Conservation (phyloP, 192 early-diverging fungal species). For the Podochytrium sp. region DNA sequence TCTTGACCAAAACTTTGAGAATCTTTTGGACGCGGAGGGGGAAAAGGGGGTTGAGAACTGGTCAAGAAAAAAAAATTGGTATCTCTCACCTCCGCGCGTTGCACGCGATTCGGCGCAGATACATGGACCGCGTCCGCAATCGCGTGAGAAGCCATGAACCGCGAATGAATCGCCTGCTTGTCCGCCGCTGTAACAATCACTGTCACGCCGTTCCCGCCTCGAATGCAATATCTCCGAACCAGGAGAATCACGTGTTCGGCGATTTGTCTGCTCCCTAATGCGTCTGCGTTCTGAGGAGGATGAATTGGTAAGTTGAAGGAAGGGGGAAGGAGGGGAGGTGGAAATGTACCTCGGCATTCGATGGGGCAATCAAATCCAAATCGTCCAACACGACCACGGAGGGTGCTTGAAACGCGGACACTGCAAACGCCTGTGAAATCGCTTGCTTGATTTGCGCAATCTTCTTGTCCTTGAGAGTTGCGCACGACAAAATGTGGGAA, state of each 20-base stretch:
- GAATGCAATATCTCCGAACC: conserved; percentile 44
- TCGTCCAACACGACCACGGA: conserved; percentile 76
- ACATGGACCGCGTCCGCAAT: conserved; percentile 68
- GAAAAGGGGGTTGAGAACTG: neutral
- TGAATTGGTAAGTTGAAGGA: neutral
- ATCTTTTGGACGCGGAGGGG: too few species aligned
- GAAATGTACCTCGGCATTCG: conserved; percentile 68
- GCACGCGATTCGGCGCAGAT: conserved; percentile 62
- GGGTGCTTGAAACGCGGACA: conserved; percentile 73
- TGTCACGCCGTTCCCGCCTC: conserved; percentile 36
- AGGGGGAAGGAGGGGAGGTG: neutral
- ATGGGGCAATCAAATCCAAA: conserved; percentile 73
- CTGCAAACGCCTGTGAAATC: conserved; percentile 62
- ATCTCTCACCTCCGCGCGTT: conserved; percentile 65
- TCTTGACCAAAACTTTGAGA: conserved; percentile 67
- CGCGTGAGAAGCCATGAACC: conserved; percentile 61
- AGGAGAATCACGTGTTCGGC: conserved; percentile 68
- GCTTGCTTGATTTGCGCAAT: conserved; percentile 62
- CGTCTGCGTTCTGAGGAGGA: conserved; percentile 61
- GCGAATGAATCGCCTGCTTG: conserved; percentile 63
- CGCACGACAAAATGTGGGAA: conserved; percentile 70
- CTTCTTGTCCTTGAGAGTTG: conserved; percentile 63
- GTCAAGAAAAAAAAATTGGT: neutral
- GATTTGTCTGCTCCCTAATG: conserved; percentile 64
- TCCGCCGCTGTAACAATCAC: conserved; percentile 70